Evolutionary conservation across 2,329 filamentous ascomycete genomes (phyloP).

Genomic region (Dissoconium aciculare): DNA sequence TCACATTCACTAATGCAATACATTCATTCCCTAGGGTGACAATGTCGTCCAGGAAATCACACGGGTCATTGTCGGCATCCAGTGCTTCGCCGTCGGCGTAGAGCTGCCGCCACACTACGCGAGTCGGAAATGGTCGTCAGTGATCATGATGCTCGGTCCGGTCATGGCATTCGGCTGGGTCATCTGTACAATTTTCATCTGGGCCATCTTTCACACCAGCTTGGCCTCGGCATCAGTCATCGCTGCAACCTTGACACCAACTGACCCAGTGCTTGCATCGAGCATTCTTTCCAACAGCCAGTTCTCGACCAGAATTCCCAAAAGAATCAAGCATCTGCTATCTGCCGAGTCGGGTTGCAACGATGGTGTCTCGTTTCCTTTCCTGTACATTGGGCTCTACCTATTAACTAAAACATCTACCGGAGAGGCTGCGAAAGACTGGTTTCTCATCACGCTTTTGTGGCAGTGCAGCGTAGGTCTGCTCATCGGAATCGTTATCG

Average conservation of each 20-base stretch:
- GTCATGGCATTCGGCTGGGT: constrained; percentile 38
- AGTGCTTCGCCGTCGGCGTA: constrained; percentile 25
- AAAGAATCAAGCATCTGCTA: constrained; percentile 36
- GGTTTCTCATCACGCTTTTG: constrained; percentile 39
- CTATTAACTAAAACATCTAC: constrained; percentile 27
- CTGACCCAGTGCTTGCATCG: constrained; percentile 41
- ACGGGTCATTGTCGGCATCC: constrained; percentile 33
- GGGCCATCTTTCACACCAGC: constrained; percentile 32
- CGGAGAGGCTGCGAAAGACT: constrained; percentile 33
- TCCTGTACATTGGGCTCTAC: constrained; percentile 39
- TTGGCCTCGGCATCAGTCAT: constrained; percentile 36
- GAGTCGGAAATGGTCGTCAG: constrained; percentile 36
- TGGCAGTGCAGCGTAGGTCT: constrained; percentile 41
- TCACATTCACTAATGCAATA: not conserved
- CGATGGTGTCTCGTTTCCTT: constrained; percentile 42
- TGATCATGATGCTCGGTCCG: constrained; percentile 35
- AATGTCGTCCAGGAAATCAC: constrained; percentile 29
- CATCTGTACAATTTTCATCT: constrained; percentile 34
- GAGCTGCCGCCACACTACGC: constrained; percentile 32
- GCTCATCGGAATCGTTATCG: constrained; percentile 34
- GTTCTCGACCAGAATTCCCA: constrained; percentile 39
- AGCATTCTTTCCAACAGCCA: constrained; percentile 39
- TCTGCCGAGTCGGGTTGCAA: constrained; percentile 42
- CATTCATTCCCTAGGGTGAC: constrained; percentile 18
- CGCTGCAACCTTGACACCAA: constrained; percentile 41